A percentile compares a stretch with the other conserved stretches of the same genome.
These are phyloP conservation scores for Vicia villosa DNA, from an alignment of 306 rosid species.

Conservation along the genomic window DNA sequence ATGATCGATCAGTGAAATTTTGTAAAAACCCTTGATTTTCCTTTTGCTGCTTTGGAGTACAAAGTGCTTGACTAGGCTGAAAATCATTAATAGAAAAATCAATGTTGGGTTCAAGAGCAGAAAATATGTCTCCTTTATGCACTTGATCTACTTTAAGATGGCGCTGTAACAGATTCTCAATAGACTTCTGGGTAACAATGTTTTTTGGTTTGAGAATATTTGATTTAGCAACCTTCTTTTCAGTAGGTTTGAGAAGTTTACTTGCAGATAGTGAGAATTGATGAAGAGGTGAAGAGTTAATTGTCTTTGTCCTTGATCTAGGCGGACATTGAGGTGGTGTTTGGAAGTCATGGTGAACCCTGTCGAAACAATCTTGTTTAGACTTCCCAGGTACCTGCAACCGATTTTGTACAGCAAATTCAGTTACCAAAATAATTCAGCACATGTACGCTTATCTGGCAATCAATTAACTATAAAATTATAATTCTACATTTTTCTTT, in stretches of 20 bases:
- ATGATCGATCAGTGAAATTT: slow-evolving; percentile 47
- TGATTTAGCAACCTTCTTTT: slow-evolving; percentile 40
- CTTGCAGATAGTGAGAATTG: slow-evolving; percentile 63
- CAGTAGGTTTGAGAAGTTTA: slow-evolving; percentile 58
- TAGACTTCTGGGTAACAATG: slow-evolving; percentile 52
- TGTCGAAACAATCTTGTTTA: slow-evolving; percentile 90
- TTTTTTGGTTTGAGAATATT: slow-evolving; percentile 49
- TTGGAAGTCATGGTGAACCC: slow-evolving; percentile 53
- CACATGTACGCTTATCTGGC: neutral
- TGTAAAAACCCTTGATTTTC: slow-evolving; percentile 46
- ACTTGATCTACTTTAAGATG: slow-evolving; percentile 45
- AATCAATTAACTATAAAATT: slow-evolving; percentile 23
- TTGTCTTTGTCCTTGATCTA: slow-evolving; percentile 61
- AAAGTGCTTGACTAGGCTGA: slow-evolving; percentile 43
- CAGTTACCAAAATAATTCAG: slow-evolving; percentile 16
- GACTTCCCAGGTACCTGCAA: slow-evolving; percentile 87
- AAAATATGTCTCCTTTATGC: slow-evolving; percentile 71
- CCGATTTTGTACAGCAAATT: slow-evolving; percentile 31
- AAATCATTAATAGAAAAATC: slow-evolving; percentile 41
- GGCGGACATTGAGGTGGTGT: slow-evolving; percentile 71
- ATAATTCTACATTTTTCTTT: neutral
- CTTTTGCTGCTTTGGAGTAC: slow-evolving; percentile 58
- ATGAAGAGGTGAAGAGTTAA: slow-evolving; percentile 49
- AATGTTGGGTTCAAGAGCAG: slow-evolving; percentile 68
- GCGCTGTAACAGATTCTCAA: slow-evolving; percentile 49